Evolutionary conservation across 345 rosid genomes (phyloP).

Genomic region (Salix dunnii): DNA sequence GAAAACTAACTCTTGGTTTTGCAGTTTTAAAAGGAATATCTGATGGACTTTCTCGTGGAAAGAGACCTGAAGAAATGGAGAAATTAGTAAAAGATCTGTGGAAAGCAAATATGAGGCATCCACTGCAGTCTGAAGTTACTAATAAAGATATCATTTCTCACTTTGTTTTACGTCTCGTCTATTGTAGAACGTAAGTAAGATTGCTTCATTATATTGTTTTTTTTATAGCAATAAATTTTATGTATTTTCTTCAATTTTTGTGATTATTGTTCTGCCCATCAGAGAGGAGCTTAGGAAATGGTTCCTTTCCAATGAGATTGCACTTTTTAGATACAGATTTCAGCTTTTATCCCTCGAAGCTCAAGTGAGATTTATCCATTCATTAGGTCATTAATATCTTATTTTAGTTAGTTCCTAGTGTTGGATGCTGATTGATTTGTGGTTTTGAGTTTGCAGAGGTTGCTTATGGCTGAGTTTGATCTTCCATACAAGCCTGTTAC

Average conservation of each 20-base stretch:
- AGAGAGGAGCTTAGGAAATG: constrained; percentile 91
- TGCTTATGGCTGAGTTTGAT: constrained; percentile 56
- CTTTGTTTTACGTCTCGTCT: constrained; percentile 78
- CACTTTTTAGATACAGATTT: constrained; percentile 73
- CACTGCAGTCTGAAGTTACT: constrained; percentile 39
- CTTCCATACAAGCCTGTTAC: constrained; percentile 65
- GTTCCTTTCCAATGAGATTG: constrained; percentile 85
- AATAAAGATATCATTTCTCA: constrained; percentile 82
- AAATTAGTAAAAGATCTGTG: constrained; percentile 47
- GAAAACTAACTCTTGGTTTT: not conserved
- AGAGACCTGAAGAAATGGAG: constrained; percentile 70
- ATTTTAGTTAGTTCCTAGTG: not conserved
- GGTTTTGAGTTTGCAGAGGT: constrained; percentile 43
- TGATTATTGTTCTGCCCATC: not conserved
- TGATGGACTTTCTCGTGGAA: constrained; percentile 79
- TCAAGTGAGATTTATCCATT: constrained; percentile 45
- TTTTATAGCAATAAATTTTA: not conserved
- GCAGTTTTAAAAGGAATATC: constrained; percentile 78
- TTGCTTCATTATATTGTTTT: not conserved
- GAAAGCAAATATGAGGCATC: constrained; percentile 71
- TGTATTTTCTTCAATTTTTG: not conserved
- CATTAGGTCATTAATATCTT: not conserved
- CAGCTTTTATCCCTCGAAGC: constrained; percentile 33
- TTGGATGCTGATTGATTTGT: constrained; percentile 1
- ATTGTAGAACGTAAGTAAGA: constrained; percentile 90